Evolutionary conservation across 306 rosid species (phyloP).

Genomic region (Ceratonia siliqua): DNA sequence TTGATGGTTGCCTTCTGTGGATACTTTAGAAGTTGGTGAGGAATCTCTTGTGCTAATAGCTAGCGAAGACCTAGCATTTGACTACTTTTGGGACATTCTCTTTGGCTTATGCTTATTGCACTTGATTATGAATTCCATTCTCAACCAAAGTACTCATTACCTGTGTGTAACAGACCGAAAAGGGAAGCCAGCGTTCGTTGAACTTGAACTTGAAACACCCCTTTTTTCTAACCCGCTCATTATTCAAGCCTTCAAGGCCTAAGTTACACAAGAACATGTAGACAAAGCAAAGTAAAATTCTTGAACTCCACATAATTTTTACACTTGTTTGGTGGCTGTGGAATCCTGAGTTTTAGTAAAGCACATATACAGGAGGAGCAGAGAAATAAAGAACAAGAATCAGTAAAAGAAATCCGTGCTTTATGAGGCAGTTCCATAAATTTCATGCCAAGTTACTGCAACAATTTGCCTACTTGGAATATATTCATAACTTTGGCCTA

Average conservation of each 20-base stretch:
- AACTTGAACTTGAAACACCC: too few relatives aligned
- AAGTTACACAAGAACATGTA: neutral
- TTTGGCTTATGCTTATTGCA: constrained; percentile 13
- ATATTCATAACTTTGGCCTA: neutral
- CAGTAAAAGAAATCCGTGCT: neutral
- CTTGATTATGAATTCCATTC: constrained; percentile 32
- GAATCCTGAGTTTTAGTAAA: too few relatives aligned
- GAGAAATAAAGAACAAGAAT: too few relatives aligned
- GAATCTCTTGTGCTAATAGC: constrained; percentile 33
- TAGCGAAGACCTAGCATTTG: constrained; percentile 49
- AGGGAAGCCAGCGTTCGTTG: too few relatives aligned
- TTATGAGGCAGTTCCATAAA: neutral
- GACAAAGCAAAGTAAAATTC: neutral
- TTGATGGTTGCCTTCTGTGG: constrained; percentile 38
- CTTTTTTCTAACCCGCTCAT: constrained; percentile 13
- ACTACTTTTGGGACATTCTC: constrained; percentile 50
- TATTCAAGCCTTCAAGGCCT: neutral
- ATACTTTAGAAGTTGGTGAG: constrained; percentile 36
- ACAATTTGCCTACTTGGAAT: neutral
- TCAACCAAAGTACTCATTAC: too few relatives aligned
- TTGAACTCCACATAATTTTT: constrained; percentile 2
- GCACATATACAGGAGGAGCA: too few relatives aligned
- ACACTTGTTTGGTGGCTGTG: too few relatives aligned
- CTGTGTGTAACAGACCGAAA: neutral
- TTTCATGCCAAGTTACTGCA: neutral